These are phyloP conservation scores for Aspergillus novofumigatus DNA, from an alignment of 2,329 filamentous ascomycete genomes.

Conservation along the genomic window DNA sequence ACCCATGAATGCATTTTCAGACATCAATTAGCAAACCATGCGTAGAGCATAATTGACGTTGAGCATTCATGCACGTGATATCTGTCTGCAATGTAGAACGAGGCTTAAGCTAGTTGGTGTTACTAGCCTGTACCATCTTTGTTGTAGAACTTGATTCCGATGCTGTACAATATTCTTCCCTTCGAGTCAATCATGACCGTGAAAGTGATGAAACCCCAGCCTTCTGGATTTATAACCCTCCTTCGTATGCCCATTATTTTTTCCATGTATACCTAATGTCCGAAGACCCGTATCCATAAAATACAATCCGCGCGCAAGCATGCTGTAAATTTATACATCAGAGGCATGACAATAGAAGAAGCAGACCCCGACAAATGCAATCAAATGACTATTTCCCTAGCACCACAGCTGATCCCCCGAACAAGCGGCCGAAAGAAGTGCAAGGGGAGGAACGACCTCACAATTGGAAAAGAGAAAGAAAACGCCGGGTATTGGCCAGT, in stretches of 20 bases:
- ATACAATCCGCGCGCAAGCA: slow-evolving; percentile 2
- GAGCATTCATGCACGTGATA: slow-evolving; percentile 27
- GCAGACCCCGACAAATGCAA: slow-evolving; percentile 13
- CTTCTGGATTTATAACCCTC: background rate
- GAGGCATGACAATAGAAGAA: slow-evolving; percentile 1
- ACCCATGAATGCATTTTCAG: slow-evolving; percentile 39
- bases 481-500: slow-evolving; percentile 1
- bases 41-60: slow-evolving; percentile 16
- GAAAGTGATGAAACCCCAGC: background rate
- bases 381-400: slow-evolving; percentile 5
- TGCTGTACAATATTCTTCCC: background rate
- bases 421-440: background rate
- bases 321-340: background rate
- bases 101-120: background rate
- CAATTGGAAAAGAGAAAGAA: slow-evolving; percentile 4
- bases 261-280: background rate
- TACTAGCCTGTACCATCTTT: background rate
- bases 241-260: background rate
- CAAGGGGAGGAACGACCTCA: background rate
- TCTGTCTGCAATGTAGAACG: slow-evolving; percentile 9
- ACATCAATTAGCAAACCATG: slow-evolving; percentile 16
- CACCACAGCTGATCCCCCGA: slow-evolving; percentile 3
- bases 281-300: background rate
- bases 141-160: background rate
- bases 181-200: background rate